These are phyloP conservation scores for Epichloe amarillans DNA, from an alignment of 2,329 filamentous ascomycete genomes.

Conservation along the genomic window DNA sequence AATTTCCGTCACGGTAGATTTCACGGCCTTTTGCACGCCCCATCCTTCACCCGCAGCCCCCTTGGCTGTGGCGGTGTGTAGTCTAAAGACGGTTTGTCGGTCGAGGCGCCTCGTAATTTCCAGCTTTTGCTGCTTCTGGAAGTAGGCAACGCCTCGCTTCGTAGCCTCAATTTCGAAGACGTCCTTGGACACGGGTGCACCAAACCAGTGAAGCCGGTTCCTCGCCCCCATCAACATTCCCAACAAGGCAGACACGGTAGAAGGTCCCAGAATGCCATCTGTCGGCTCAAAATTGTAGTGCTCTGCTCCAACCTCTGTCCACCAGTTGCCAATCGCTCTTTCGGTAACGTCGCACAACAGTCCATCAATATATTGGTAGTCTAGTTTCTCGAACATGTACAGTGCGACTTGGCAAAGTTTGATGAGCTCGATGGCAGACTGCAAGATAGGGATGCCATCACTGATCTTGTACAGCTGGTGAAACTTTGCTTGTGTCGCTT, in stretches of 20 bases:
- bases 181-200: slow-evolving; percentile 77
- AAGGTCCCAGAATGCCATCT: slow-evolving; percentile 84
- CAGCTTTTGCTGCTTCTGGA: slow-evolving; percentile 81
- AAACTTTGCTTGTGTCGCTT: slow-evolving; percentile 82
- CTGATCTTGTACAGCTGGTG: slow-evolving; percentile 79
- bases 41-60: slow-evolving; percentile 80
- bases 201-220: slow-evolving; percentile 75
- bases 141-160: slow-evolving; percentile 72
- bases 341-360: slow-evolving; percentile 90
- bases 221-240: slow-evolving; percentile 82
- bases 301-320: slow-evolving; percentile 84
- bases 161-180: slow-evolving; percentile 75
- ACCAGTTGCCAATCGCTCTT: slow-evolving; percentile 83
- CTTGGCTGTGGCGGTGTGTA: slow-evolving; percentile 79
- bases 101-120: slow-evolving; percentile 68
- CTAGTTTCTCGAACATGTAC: slow-evolving; percentile 74
- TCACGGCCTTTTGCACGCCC: slow-evolving; percentile 86
- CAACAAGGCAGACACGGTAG: slow-evolving; percentile 75
- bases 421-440: slow-evolving; percentile 75
- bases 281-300: slow-evolving; percentile 86
- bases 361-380: slow-evolving; percentile 82
- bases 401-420: slow-evolving; percentile 85
- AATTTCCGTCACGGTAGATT: slow-evolving; percentile 86
- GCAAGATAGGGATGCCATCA: slow-evolving; percentile 65
- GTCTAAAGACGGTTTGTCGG: slow-evolving; percentile 63